Evolutionary conservation across 1,139 yeast genomes (phyloP), one percentile per base, ranked within the genome.

Genomic region (Blastobotrys indianensis): DNA sequence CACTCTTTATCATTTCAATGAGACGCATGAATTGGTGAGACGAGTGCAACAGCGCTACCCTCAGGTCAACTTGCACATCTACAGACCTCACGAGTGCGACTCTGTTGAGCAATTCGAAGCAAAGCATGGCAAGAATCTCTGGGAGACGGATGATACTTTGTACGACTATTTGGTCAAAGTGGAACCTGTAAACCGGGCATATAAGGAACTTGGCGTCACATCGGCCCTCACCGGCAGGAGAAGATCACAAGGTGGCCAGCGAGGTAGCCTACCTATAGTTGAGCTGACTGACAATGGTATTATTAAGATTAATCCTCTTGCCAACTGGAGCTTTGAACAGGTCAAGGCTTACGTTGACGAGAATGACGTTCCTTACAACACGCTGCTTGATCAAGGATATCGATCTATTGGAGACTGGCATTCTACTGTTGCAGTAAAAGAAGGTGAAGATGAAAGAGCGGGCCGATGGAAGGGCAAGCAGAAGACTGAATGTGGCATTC

Each of bases 401-500:
- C 82, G 88, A 58, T 85, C 95, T 0, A 77, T 92, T 16, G 98
- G 98, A 1, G 98, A 92, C 66, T 92, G 92, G 79, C 98, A 92
- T 65, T 85, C 95, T 0, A 92, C 98, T 0, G 79, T 69, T 35
- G 97, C 97, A 1, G 95, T 87, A 9, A 77, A 72, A 9, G 96
- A 85, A 41, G 95, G 94, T 4, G 97, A 87, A 61, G 97, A 90
- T 62, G 98, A 92, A 63, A 77, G 98, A 55, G 80, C 94, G 29
- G 98, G 98, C 1, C 77, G 98, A 58, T 92, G 98, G 98, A 84
- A 85, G 71, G 97, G 97, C 2, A 77, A 83, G 63, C 75, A 80
- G 4, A 92, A 92, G 69, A 87, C 96, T 0, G 98, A 92, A 63
- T 92, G 98, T 67, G 98, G 98, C 1, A 88, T 92, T 48, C 98